Conservation (phyloP, 2,329 filamentous ascomycete genomes). For the Fusarium setosum region DNA sequence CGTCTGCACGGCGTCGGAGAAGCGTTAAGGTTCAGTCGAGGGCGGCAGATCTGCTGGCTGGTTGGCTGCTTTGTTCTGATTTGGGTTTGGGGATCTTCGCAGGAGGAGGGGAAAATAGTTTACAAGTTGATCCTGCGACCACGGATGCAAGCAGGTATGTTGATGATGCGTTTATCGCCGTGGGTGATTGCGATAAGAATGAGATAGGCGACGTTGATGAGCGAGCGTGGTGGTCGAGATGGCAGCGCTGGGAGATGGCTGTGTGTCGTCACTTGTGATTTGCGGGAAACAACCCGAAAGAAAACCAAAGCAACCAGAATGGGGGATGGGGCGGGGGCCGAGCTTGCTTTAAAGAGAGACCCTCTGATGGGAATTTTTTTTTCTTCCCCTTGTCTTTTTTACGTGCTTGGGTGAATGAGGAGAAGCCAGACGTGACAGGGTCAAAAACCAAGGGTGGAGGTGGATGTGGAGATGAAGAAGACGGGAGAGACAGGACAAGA, state of each 20-base stretch:
- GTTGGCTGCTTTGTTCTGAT: conserved; percentile 31
- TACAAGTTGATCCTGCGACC: conserved; percentile 25
- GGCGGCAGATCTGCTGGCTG: conserved; percentile 36
- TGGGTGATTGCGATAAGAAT: conserved; percentile 10
- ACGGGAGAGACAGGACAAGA: conserved; percentile 7
- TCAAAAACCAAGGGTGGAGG: conserved; percentile 21
- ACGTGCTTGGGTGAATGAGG: conserved; percentile 17
- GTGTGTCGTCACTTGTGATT: conserved; percentile 34
- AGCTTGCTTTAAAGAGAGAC: conserved; percentile 37
- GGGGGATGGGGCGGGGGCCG: conserved; percentile 24
- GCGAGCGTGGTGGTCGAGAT: not conserved
- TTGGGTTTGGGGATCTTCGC: conserved; percentile 32
- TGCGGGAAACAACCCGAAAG: conserved; percentile 18
- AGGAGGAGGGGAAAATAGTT: conserved; percentile 24
- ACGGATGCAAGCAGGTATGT: conserved; percentile 23
- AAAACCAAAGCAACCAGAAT: conserved; percentile 31
- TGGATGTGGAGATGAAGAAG: conserved; percentile 34
- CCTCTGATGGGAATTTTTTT: conserved; percentile 16
- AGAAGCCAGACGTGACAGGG: conserved; percentile 29
- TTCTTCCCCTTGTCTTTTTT: not conserved
- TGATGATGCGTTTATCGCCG: conserved; percentile 20
- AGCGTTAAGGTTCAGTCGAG: conserved; percentile 36
- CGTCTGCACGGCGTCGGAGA: conserved; percentile 31
- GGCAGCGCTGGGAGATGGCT: not conserved
- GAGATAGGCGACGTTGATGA: not conserved